Base-by-base conservation (phyloP, 106 monocot genomes). In the Dendrobium huoshanense region DNA sequence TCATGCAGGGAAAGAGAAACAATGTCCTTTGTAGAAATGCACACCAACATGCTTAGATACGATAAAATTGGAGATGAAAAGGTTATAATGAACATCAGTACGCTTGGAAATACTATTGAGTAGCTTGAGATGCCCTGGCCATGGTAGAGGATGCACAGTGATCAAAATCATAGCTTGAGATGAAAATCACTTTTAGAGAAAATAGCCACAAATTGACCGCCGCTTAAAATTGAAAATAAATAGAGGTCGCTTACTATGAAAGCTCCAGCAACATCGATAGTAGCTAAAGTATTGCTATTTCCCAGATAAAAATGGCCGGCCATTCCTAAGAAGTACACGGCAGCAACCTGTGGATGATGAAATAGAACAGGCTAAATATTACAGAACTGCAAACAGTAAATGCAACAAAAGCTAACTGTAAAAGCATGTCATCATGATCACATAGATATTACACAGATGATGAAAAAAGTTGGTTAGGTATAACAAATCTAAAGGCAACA, bases 221-320 rank as follows among this genome's bases (percentile, higher is more conserved):
- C 4, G 27, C 45, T 41, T 25, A 44, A 79, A 81, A 33, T 27
- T 13, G 82, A 42, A 40, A 67, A 51, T 15, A 15, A 51, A 51
- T 51, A 77, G 45, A 73, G 27, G 0, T 24, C 22, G 78, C 13
- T 85, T 91, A 99, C 98, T 64, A 88, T 95, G 80, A 93, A 99
- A 55, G 95, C 98, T 79, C 98, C 98, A 77, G 98, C 98, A 83
- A 99, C 92, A 88, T 99, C 98, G 87, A 99, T 78, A 64, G 92
- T 94, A 54, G 98, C 95, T 41, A 99, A 86, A 72, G 82, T 95
- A 79, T 99, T 99, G 83, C 88, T 99, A 68, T 95, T 99, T 41
- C 98, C 98, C 55, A 99, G 85, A 79, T 89, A 85, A 91, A 92
- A 99, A 87, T 99, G 95, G 58, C 98, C 98, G 33, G 92, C 78